These are phyloP conservation scores for Clavaria fumosa DNA, from an alignment of 768 basidiomycete species.

Conservation along the genomic window DNA sequence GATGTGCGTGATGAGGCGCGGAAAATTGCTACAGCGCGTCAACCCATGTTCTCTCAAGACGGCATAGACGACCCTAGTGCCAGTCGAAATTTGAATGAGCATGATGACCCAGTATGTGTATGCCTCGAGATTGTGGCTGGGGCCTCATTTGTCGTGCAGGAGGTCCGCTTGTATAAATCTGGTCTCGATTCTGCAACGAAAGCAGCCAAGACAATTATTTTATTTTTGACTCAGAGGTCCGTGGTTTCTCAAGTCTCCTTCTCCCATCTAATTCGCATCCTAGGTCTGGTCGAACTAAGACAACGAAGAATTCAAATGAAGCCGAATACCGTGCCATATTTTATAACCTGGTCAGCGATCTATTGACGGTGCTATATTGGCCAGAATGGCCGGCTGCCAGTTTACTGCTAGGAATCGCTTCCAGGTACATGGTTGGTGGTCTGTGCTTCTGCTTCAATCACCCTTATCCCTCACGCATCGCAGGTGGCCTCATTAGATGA, in stretches of 20 bases:
- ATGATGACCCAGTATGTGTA: no score
- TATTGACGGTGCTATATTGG: slow-evolving; percentile 79
- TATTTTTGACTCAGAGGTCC: slow-evolving; percentile 58
- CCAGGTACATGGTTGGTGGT: slow-evolving; percentile 64
- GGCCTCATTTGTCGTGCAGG: slow-evolving; percentile 23
- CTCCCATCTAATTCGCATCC: slow-evolving; percentile 4
- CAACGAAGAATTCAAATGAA: slow-evolving; percentile 84
- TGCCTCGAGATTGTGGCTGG: no score
- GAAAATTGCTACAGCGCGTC: slow-evolving; percentile 44
- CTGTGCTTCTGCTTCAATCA: not conserved
- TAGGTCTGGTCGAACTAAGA: slow-evolving; percentile 76
- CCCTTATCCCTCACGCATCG: not conserved
- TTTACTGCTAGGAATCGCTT: slow-evolving; percentile 63
- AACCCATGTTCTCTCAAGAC: slow-evolving; percentile 46
- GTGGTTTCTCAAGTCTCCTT: not conserved
- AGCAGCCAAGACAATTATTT: slow-evolving; percentile 71
- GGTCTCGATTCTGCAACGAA: slow-evolving; percentile 72
- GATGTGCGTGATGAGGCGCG: slow-evolving; percentile 64
- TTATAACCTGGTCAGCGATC: slow-evolving; percentile 79
- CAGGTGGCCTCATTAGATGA: slow-evolving; percentile 79
- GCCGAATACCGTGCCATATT: slow-evolving; percentile 88
- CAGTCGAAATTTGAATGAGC: no score
- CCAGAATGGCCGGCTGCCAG: slow-evolving; percentile 96
- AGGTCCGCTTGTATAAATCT: slow-evolving; percentile 52
- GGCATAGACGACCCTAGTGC: no score